phyloP scores from a whole-genome alignment of 2,329 filamentous ascomycete species.

The Penicillium sp. region DNA sequence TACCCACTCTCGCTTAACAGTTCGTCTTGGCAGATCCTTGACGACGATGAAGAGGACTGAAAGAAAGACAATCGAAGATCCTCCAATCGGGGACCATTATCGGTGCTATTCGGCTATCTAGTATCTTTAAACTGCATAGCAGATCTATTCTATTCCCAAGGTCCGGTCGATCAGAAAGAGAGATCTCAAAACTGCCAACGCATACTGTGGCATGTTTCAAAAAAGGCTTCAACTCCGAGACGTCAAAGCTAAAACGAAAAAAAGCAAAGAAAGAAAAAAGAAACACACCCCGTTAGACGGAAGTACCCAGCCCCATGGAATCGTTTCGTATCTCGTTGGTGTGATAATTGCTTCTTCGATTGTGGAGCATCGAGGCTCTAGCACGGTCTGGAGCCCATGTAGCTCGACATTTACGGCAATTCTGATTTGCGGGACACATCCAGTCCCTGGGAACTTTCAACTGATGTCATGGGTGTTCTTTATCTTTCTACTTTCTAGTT shows the following conservation, averaged over 20 bases:
- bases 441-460: too few relatives aligned
- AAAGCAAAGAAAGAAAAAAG: not conserved
- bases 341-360: not conserved
- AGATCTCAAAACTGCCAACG: not conserved
- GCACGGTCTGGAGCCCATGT: conserved; percentile 4
- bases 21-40: not conserved
- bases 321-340: not conserved
- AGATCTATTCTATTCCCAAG: too few relatives aligned
- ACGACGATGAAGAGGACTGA: not conserved
- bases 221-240: not conserved
- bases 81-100: not conserved
- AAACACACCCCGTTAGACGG: not conserved
- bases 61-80: not conserved
- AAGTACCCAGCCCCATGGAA: not conserved
- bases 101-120: conserved; percentile 7
- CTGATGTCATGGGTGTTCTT: too few relatives aligned
- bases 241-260: not conserved
- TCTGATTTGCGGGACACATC: not conserved
- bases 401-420: conserved; percentile 7
- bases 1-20: not conserved
- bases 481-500: too few relatives aligned
- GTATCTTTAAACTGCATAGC: not conserved
- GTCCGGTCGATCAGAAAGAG: not conserved
- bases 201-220: not conserved
- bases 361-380: not conserved